A percentile compares a stretch with the other conserved stretches of the same genome.
These are phyloP conservation scores for Dissophora ornata DNA, from an alignment of 192 early-diverging fungal species.

Conservation along the genomic window DNA sequence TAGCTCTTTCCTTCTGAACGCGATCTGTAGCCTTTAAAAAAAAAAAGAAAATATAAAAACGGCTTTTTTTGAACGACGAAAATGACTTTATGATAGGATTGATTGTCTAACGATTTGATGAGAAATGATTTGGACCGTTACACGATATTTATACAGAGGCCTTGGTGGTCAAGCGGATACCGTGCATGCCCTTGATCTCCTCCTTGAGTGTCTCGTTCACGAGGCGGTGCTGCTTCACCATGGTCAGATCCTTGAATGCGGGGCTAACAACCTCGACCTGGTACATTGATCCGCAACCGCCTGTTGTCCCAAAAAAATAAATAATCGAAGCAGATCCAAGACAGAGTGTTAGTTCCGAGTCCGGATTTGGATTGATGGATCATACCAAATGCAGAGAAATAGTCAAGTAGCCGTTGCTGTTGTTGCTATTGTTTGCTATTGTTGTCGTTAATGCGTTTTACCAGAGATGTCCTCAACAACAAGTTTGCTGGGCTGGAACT, in stretches of 20 bases:
- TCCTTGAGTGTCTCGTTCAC: slow-evolving; percentile 89
- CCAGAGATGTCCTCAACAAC: slow-evolving; percentile 87
- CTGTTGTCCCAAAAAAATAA: slow-evolving; percentile 46
- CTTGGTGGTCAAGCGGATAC: slow-evolving; percentile 68
- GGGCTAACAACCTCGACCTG: slow-evolving; percentile 87
- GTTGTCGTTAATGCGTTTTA: too few relatives aligned
- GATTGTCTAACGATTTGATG: too few relatives aligned
- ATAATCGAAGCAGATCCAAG: too few relatives aligned
- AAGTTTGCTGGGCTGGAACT: slow-evolving; percentile 76
- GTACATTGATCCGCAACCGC: slow-evolving; percentile 98
- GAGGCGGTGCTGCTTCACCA: slow-evolving; percentile 92
- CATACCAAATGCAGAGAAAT: too few relatives aligned
- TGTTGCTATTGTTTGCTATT: too few relatives aligned
- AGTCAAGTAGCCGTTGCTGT: too few relatives aligned
- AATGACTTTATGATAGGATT: too few relatives aligned
- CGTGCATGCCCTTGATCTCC: slow-evolving; percentile 95
- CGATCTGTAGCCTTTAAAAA: too few relatives aligned
- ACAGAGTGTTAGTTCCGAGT: too few relatives aligned
- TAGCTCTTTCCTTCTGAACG: too few relatives aligned
- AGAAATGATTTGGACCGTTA: not conserved
- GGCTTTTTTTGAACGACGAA: too few relatives aligned
- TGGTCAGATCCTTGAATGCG: slow-evolving; percentile 76
- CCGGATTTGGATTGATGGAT: too few relatives aligned
- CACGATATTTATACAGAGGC: slow-evolving; percentile 18
- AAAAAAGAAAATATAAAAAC: not conserved